Evolutionary conservation across 2,329 filamentous ascomycete genomes (phyloP), one percentile per base, ranked within the genome.

Genomic region (Monosporascus sp.): DNA sequence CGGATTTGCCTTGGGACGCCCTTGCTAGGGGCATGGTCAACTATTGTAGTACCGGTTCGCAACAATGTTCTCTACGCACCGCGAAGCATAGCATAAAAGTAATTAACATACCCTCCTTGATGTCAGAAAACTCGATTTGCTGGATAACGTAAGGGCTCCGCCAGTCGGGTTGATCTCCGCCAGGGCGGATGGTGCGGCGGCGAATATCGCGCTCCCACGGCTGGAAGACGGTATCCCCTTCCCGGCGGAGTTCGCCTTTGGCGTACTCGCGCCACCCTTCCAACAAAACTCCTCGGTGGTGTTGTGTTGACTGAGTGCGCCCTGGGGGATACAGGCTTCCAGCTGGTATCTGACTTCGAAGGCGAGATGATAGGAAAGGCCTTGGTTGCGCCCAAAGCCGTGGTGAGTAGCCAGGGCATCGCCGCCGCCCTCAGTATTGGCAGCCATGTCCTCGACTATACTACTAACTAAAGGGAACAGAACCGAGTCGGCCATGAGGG

Each of bases 281-380:
- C 66, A 2, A 96, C 71, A 59, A 97, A 97, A 97, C 3, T 82
- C 77, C 1, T 70, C 67, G 1, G 75, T 79, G 46, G 97, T 79
- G 48, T 81, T 88, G 65, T 90, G 82, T 67, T 97, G 93, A 51
- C 86, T 87, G 14, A 99, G 72, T 26, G 84, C 77, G 0, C 86
- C 84, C 27, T 87, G 82, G 0, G 92, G 95, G n/a, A 97, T 78
- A 66, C 93, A 97, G 0, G 90, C 92, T 68, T 99, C 93, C 0
- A 99, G 80, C 67, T 96, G 91, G 65, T 97, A 99, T 17, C 90
- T 82, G 1, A 96, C 82, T 1, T 84, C 68, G 51, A 78, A 74
- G 27, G 76, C 70, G 60, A 76, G 70, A 73, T 79, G 80, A 52
- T 68, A 61, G 52, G 88, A 89, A 55, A 96, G 86, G 59, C 96